Conservation (phyloP, 768 basidiomycete species). For the Chalciporus pseudorubinellus region DNA sequence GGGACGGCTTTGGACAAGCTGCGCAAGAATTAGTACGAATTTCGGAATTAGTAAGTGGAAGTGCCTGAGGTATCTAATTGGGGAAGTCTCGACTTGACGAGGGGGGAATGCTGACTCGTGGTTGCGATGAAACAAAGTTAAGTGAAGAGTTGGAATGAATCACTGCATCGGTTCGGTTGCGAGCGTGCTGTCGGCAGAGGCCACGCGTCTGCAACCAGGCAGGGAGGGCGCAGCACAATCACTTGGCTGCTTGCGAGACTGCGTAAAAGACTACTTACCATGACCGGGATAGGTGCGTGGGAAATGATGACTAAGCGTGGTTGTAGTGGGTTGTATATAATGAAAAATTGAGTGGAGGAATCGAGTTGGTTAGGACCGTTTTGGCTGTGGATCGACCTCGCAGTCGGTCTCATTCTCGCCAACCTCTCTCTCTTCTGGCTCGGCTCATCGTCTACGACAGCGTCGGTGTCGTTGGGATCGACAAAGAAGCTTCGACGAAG, state of each 20-base stretch:
- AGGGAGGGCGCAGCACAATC: too few relatives aligned
- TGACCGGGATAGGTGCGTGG: too few relatives aligned
- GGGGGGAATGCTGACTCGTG: neutral
- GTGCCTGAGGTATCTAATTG: conserved; percentile 23
- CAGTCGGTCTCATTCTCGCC: conserved; percentile 45
- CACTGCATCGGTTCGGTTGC: too few relatives aligned
- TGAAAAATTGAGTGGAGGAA: conserved; percentile 18
- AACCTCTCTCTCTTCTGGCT: conserved; percentile 30
- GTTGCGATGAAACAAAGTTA: neutral
- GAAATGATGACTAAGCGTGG: conserved; percentile 26
- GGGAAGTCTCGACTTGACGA: neutral
- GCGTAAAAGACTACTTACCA: too few relatives aligned
- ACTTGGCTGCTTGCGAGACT: too few relatives aligned
- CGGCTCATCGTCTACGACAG: conserved; percentile 40
- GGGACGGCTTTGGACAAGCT: too few relatives aligned
- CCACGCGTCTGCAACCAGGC: conserved; percentile 10
- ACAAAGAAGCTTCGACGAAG: conserved; percentile 27
- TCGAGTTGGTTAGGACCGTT: conserved; percentile 24
- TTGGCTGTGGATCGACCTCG: conserved; percentile 46
- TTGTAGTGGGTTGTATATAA: conserved; percentile 20
- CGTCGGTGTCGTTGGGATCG: conserved; percentile 43
- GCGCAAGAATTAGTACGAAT: too few relatives aligned
- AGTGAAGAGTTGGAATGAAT: neutral
- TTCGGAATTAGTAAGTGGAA: too few relatives aligned
- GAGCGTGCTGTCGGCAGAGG: conserved; percentile 6